phyloP scores from a whole-genome alignment of 169 alveolate genomes.

The Eimeria tenella region DNA sequence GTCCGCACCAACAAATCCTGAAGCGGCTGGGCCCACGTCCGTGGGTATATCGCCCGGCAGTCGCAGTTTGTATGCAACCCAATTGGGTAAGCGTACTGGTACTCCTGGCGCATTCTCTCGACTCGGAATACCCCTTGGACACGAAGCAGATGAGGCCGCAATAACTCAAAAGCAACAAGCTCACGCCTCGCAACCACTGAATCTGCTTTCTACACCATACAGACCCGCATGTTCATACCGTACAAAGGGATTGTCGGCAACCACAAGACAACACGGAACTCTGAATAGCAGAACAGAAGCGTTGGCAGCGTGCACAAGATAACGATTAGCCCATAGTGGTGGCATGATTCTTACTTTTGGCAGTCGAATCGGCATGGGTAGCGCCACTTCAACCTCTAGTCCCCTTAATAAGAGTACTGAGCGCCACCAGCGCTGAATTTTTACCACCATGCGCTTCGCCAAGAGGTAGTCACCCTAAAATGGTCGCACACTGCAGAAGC shows the following conservation, averaged over 20 bases:
- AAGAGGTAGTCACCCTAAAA: slow-evolving; percentile 70
- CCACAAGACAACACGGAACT: not conserved
- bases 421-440: slow-evolving; percentile 87
- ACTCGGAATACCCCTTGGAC: slow-evolving; percentile 39
- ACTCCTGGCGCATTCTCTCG: slow-evolving; percentile 54
- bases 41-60: slow-evolving; percentile 82
- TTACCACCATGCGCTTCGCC: slow-evolving; percentile 81
- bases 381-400: slow-evolving; percentile 30
- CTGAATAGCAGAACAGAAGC: not conserved
- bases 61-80: slow-evolving; percentile 79
- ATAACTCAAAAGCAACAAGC: slow-evolving; percentile 51
- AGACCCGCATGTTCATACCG: not conserved
- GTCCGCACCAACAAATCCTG: slow-evolving; percentile 77
- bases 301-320: not conserved
- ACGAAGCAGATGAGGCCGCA: slow-evolving; percentile 52
- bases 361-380: slow-evolving; percentile 27
- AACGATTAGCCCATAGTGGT: too few species aligned
- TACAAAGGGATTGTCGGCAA: not conserved
- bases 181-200: slow-evolving; percentile 50
- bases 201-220: slow-evolving; percentile 56
- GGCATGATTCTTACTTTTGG: slow-evolving; percentile 14
- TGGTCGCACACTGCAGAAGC: too few species aligned
- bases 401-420: slow-evolving; percentile 50
- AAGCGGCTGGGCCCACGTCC: slow-evolving; percentile 87
- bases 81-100: slow-evolving; percentile 68